These are phyloP conservation scores for Setomelanomma holmii DNA, from an alignment of 2,329 filamentous ascomycete genomes.

Conservation along the genomic window DNA sequence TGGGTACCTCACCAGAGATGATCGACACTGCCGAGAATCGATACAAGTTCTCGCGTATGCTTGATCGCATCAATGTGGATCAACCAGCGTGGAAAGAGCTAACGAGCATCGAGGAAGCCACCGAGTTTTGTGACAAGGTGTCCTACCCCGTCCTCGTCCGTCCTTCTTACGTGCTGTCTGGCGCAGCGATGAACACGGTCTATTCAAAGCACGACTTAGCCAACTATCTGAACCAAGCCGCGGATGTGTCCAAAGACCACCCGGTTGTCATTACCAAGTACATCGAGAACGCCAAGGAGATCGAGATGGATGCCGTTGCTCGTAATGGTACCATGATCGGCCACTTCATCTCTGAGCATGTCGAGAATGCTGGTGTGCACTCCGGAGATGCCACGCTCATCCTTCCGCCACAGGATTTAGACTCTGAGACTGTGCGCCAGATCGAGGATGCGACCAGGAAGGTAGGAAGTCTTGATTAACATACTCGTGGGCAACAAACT, in stretches of 20 bases:
- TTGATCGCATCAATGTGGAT: conserved; percentile 92
- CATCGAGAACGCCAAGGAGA: conserved; percentile 99
- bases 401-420: conserved; percentile 90
- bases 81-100: conserved; percentile 98
- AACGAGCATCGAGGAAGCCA: conserved; percentile 91
- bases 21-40: conserved; percentile 97
- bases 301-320: conserved; percentile 98
- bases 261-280: conserved; percentile 99
- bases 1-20: conserved; percentile 98
- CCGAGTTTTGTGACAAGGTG: conserved; percentile 84
- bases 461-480: conserved; percentile 67
- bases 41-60: conserved; percentile 98
- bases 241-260: conserved; percentile 91
- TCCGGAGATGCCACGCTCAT: conserved; percentile 97
- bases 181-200: conserved; percentile 98
- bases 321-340: conserved; percentile 87
- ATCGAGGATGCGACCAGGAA: conserved; percentile 96
- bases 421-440: conserved; percentile 83
- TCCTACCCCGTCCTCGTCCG: conserved; percentile 93
- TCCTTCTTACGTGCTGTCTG: conserved; percentile 95
- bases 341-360: conserved; percentile 98
- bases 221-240: conserved; percentile 87
- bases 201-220: conserved; percentile 94
- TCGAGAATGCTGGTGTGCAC: conserved; percentile 98
- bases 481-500: neutral